Evolutionary conservation across 345 rosid species (phyloP).

Genomic region (Adansonia digitata): DNA sequence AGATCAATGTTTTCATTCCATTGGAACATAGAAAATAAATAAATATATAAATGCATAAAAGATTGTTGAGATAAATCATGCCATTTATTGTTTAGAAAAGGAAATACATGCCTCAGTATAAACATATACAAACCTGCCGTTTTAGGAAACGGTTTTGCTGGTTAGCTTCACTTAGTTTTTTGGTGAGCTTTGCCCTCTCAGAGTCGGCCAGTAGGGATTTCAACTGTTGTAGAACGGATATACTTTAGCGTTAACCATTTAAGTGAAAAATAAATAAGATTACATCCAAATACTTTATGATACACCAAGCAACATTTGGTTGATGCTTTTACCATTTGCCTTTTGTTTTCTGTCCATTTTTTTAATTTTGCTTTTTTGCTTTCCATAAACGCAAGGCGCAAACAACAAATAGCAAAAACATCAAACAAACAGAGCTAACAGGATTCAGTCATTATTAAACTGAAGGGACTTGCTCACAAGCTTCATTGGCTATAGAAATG

Average conservation of each 20-base stretch:
- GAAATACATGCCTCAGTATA: background rate
- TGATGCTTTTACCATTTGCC: background rate
- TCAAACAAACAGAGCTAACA: background rate
- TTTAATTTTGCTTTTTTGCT: background rate
- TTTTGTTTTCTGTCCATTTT: background rate
- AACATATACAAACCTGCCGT: constrained; percentile 54
- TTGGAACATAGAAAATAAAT: background rate
- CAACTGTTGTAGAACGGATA: constrained; percentile 37
- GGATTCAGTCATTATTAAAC: background rate
- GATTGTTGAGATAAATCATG: background rate
- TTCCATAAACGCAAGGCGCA: too few species aligned
- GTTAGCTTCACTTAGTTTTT: constrained; percentile 88
- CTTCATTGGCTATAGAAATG: background rate
- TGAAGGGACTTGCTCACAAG: background rate
- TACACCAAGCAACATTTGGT: background rate
- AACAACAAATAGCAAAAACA: background rate
- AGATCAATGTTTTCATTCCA: background rate
- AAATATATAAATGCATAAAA: background rate
- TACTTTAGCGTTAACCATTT: background rate
- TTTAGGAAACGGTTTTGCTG: constrained; percentile 82
- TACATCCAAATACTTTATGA: background rate
- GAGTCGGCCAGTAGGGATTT: constrained; percentile 59
- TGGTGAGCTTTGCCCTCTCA: constrained; percentile 63
- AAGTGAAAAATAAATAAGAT: background rate
- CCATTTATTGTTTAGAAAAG: background rate